Conservation (phyloP, 768 basidiomycete genomes). For the Ramaria rubella region DNA sequence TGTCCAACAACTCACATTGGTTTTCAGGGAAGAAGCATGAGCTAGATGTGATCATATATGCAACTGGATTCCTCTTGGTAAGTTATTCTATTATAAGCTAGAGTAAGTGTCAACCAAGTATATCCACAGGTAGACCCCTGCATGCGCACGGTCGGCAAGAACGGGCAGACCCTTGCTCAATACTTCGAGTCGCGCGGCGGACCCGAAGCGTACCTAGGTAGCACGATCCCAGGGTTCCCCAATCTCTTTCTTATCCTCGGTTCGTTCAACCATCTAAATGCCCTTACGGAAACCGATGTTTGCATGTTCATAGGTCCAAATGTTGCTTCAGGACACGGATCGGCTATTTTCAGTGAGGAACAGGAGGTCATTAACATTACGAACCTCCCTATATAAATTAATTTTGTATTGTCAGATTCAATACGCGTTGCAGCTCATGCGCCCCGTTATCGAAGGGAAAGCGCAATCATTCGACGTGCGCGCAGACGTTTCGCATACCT, state of each 20-base stretch:
- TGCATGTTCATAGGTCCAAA: conserved; percentile 35
- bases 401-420: conserved; percentile 44
- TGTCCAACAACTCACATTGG: not conserved
- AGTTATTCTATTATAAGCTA: conserved; percentile 33
- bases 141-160: conserved; percentile 33
- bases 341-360: conserved; percentile 50
- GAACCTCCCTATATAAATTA: conserved; percentile 33
- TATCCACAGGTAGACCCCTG: conserved; percentile 12
- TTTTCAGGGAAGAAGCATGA: not conserved
- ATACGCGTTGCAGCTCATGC: conserved; percentile 42
- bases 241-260: conserved; percentile 43
- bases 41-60: conserved; percentile 53
- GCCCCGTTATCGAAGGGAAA: conserved; percentile 43
- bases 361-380: conserved; percentile 44
- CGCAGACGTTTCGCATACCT: conserved; percentile 39
- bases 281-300: not conserved
- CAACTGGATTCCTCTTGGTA: conserved; percentile 48
- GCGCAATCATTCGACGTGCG: conserved; percentile 46
- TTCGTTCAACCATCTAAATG: conserved; percentile 20
- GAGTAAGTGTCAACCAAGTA: not conserved
- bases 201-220: conserved; percentile 47
- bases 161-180: conserved; percentile 35
- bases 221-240: conserved; percentile 49
- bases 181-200: conserved; percentile 45
- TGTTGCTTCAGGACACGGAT: conserved; percentile 50